Base-by-base conservation (phyloP, 352 stramenopile species). In the Pythium sp. region DNA sequence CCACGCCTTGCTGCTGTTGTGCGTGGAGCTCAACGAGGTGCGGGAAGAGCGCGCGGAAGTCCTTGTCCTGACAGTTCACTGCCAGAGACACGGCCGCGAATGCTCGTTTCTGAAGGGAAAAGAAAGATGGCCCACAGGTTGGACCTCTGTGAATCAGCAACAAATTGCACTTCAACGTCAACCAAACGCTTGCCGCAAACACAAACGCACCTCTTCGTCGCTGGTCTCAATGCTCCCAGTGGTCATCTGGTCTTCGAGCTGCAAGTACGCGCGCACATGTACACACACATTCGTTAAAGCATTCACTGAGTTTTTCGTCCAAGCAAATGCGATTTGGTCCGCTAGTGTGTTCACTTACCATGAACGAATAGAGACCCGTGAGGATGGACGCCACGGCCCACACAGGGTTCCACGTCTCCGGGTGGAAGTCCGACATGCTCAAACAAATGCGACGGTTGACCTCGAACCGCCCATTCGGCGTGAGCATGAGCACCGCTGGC, bases 341-440 rank as follows among this genome's bases (percentile, higher is more conserved):
- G 5, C 30, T 5, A 32, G 30, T 32, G 30, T 32, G 30, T 32
- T 32, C 30, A 32, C 51, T 38, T 32, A 90, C 84, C 91, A 98
- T 97, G 82, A 99, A 99, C 11, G 91, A 98, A 71, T 98, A 97
- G 20, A 98, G 76, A 2, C 95, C 96, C 36, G 89, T 98, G 62
- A 99, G 81, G 73, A 99, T 98, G 28, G 94, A 98, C 54, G 80
- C 86, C 30, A 98, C 91, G n/a, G 82, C 90, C 95, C 95, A 98
- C 72, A 98, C 93, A 34, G 96, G 96, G 79, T 98, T 98, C 96
- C 96, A 98, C 5, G 86, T 96, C 78, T 98, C 93, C 5, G 93
- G 93, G 71, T 98, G 94, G 71, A 97, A 98, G 78, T 98, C 95
- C 56, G 87, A 97, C 94, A 98, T 98, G 64, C 79, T 95, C 20